Base-by-base conservation (phyloP, 331 rosid species). In the Erythrophleum ivorense region DNA sequence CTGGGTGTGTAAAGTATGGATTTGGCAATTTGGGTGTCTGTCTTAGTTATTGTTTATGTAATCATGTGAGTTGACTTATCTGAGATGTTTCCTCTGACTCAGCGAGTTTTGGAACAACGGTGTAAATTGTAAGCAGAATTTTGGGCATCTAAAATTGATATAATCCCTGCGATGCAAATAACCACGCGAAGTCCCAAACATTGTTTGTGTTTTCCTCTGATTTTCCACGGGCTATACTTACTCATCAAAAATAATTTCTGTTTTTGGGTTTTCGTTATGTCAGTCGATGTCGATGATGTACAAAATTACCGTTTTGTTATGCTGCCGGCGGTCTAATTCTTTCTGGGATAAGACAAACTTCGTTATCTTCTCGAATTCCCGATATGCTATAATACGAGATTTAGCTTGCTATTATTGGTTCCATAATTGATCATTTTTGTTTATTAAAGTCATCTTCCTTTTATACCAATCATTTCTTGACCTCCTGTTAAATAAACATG, bases 401-500 rank as follows among this genome's bases (percentile, higher is more conserved):
- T 31, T 29, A 50, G 31, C 55, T 34, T 43, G 16, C 45, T 29
- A 16, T 14, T 48, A 57, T 45, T 60, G 21, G 60, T 59, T 43
- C 33, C 48, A 10, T 31, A 36, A 19, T 29, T 65, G 70, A 18
- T 79, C 77, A 29, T 16, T 57, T 53, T 33, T 50, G 29, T 67
- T 67, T 49, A 6, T 18, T 71, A 29, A 12, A 58, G 50, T 15
- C 41, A 11, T 48, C 66, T 58, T 33, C 29, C 64, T 71, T 24
- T 54, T 65, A 50, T 31, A 52, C 76, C 24, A 40, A 63, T 78
- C 70, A 31, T 78, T 65, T 67, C 48, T 78, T 83, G 71, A 31
- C 41, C 11, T 73, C 45, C 8, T 52, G 54, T 53, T 71, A 78
- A 50, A 78, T n/a, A 62, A 78, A 5, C 52, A 38, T 71, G 63